Base-by-base conservation (phyloP, 805 yeast genomes). In the Gaillardinia entomophila region DNA sequence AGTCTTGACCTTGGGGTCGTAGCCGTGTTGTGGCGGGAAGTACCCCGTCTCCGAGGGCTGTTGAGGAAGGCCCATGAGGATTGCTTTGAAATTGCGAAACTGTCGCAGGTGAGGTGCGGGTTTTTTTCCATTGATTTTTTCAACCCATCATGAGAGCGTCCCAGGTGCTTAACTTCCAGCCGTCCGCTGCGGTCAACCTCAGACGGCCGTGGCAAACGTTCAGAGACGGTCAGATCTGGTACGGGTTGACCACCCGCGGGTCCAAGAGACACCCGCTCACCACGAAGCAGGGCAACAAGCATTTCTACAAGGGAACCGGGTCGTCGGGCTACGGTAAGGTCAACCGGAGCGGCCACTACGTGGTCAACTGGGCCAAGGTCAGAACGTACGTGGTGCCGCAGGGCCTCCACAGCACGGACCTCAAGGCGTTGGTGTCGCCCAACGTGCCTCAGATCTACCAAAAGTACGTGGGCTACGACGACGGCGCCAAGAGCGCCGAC, bases 241-340 rank as follows among this genome's bases (percentile, higher is more conserved):
- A 88, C 53, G 96, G 96, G 30, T 48, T 64, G 16, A 65, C 81
- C 12, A 88, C 84, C 52, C 54, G 79, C 6, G 97, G 97, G 35
- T 79, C 86, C 43, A 86, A 82, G 57, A 79, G 96, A 66, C 73
- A 74, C 53, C 74, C 95, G 4, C 66, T 90, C 47, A 82, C 96
- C 15, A 82, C 96, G 15, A 92, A 92, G 51, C 87, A 86, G 55
- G 97, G 98, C 50, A 90, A 92, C 62, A 88, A 89, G 66, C 81
- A 84, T 48, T 84, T 71, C 63, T 92, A 92, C 66, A 92, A 92
- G 59, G 99, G 99, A 68, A 92, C 97, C 15, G 76, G 97, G 37
- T 85, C 98, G 4, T 75, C 95, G 3, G 97, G 97, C 57, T 77
- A 87, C 41, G 99, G 99, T 55, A 70, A 68, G 33, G 77, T 81